Percentiles rank a stretch among this genome's conserved stretches.
Conservation (phyloP, 108 stramenopile species). For the Pseudonitzschia pungens region DNA sequence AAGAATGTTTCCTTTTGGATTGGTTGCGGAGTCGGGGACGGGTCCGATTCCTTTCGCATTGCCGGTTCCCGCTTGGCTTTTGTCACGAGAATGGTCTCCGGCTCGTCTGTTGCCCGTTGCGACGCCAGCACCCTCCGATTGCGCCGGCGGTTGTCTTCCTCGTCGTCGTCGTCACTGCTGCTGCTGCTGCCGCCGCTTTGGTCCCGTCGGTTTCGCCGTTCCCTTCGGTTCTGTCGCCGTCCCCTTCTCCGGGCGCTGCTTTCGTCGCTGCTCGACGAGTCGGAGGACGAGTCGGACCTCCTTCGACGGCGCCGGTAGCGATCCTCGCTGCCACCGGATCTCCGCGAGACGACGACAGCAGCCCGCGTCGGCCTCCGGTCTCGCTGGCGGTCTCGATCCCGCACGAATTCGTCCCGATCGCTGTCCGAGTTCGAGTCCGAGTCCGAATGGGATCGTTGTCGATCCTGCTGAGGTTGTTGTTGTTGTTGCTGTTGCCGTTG, state of each 20-base stretch:
- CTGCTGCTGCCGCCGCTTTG: not conserved
- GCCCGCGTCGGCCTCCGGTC: conserved; percentile 35
- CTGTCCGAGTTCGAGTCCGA: conserved; percentile 33
- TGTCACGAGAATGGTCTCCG: conserved; percentile 7
- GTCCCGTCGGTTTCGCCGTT: conserved; percentile 5
- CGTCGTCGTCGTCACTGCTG: conserved; percentile 10
- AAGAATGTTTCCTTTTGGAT: too few relatives aligned
- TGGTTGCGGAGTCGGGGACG: not conserved
- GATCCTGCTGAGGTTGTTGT: not conserved
- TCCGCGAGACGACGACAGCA: conserved; percentile 19
- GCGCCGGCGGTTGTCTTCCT: conserved; percentile 15
- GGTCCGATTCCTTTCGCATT: not conserved
- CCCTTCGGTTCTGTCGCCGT: conserved; percentile 27
- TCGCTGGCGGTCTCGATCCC: not conserved
- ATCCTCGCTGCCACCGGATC: conserved; percentile 6
- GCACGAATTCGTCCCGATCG: conserved; percentile 41
- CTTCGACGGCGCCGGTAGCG: conserved; percentile 22
- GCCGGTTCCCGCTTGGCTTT: not conserved
- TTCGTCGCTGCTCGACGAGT: conserved; percentile 27
- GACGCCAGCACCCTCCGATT: conserved; percentile 7
- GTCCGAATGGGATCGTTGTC: conserved; percentile 7
- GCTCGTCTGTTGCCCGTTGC: not conserved
- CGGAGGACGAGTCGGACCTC: conserved; percentile 39
- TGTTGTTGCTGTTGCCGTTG: conserved; percentile 21
- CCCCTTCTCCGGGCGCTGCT: not conserved